phyloP scores from a whole-genome alignment of 1,139 yeast species.

The Pichia sp. region DNA sequence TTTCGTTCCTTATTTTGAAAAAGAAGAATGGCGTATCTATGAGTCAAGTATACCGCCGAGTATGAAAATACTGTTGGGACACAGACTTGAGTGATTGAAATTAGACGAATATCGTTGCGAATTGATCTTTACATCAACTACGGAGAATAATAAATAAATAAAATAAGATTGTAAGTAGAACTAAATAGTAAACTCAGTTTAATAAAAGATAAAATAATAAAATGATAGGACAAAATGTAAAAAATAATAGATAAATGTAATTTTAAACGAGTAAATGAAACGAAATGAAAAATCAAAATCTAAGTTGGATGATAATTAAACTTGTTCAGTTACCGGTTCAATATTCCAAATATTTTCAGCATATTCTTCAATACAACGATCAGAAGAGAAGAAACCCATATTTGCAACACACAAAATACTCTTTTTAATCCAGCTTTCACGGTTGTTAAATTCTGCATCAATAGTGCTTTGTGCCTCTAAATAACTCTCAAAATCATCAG shows the following conservation, averaged over 20 bases:
- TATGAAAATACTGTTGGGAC: too few relatives aligned
- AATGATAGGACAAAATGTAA: background rate
- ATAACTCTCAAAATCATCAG: constrained; percentile 84
- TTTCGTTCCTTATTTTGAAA: too few relatives aligned
- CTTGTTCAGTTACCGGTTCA: constrained; percentile 51
- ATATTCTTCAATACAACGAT: constrained; percentile 86
- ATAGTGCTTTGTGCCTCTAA: constrained; percentile 72
- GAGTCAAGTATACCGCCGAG: too few relatives aligned
- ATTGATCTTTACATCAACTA: too few relatives aligned
- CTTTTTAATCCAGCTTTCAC: constrained; percentile 70
- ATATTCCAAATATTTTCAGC: constrained; percentile 92
- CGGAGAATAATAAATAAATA: background rate
- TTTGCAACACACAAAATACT: constrained; percentile 77
- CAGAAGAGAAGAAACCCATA: constrained; percentile 90
- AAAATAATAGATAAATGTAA: constrained; percentile 15
- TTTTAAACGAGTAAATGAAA: background rate
- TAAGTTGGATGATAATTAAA: constrained; percentile 2
- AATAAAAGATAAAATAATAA: background rate
- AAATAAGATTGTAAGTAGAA: too few relatives aligned
- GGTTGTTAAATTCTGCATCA: constrained; percentile 61
- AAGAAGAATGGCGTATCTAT: too few relatives aligned
- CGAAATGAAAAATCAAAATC: background rate
- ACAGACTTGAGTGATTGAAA: too few relatives aligned
- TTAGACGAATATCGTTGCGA: too few relatives aligned
- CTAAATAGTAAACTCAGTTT: background rate